Percentiles rank a stretch among this genome's conserved stretches.
Evolutionary conservation across 192 early-diverging fungal genomes (phyloP).

Genomic region (Coemansia sp.): DNA sequence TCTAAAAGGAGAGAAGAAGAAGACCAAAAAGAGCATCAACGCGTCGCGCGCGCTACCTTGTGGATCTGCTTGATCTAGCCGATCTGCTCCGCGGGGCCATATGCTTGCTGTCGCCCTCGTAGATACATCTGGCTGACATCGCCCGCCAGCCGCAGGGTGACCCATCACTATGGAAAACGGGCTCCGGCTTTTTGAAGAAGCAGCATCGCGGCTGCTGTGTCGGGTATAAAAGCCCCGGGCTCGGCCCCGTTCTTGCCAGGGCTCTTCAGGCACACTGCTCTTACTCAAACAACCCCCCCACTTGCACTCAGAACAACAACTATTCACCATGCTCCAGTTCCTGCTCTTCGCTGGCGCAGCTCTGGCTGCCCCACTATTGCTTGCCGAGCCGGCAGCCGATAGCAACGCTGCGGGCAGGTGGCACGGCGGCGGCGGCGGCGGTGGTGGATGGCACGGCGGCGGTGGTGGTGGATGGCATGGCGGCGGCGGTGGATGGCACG

Average conservation of each 20-base stretch:
- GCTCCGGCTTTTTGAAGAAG: too few relatives aligned
- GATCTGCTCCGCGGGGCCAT: too few relatives aligned
- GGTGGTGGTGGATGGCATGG: conserved; percentile 3
- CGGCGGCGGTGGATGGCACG: conserved; percentile 8
- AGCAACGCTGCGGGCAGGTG: neutral
- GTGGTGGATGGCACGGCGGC: conserved; percentile 1
- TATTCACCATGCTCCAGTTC: neutral
- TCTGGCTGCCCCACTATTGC: neutral
- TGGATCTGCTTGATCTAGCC: neutral
- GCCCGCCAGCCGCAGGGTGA: neutral
- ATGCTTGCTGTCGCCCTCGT: too few relatives aligned
- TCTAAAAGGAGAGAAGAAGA: neutral
- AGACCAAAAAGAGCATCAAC: neutral
- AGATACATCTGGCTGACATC: too few relatives aligned
- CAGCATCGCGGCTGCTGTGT: too few relatives aligned
- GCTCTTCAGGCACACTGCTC: neutral
- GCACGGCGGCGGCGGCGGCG: neutral
- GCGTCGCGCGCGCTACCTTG: neutral
- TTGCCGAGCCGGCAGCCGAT: neutral
- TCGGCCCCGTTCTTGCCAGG: neutral
- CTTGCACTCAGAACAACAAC: too few relatives aligned
- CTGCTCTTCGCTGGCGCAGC: neutral
- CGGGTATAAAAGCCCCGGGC: neutral
- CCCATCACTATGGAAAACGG: neutral
- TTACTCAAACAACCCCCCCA: neutral